Evolutionary conservation across 768 basidiomycete genomes (phyloP).

Genomic region (Lentinula detonsa): DNA sequence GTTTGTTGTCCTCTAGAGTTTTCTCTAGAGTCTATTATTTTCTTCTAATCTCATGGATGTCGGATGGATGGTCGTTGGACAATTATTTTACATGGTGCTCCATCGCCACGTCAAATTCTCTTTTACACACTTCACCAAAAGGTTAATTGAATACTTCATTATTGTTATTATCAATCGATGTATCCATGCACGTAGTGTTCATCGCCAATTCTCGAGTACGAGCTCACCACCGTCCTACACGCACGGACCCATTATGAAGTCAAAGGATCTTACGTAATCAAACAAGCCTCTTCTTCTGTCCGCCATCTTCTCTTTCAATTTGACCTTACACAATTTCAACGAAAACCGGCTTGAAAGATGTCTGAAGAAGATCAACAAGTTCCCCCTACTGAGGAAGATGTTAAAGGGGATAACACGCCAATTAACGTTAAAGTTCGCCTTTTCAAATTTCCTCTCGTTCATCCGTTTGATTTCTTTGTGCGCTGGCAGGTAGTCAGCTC

Average conservation of each 20-base stretch:
- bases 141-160: neutral
- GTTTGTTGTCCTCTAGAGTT: neutral
- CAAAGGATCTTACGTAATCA: neutral
- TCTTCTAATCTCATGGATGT: too few species aligned
- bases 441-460: neutral
- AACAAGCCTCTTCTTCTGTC: neutral
- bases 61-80: too few species aligned
- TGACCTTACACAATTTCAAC: neutral
- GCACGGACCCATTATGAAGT: neutral
- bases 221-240: neutral
- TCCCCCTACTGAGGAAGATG: constrained; percentile 28
- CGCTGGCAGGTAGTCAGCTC: constrained; percentile 63
- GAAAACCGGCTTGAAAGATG: constrained; percentile 28
- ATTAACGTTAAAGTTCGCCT: constrained; percentile 71
- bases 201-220: neutral
- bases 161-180: neutral
- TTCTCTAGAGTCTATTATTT: too few species aligned
- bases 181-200: neutral
- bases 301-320: neutral
- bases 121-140: neutral
- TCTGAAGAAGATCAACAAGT: constrained; percentile 44
- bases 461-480: neutral
- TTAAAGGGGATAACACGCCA: constrained; percentile 59
- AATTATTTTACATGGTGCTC: neutral
- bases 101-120: neutral